Evolutionary conservation across 495 filamentous ascomycete genomes (phyloP), one percentile per base, ranked within the genome.

Genomic region (Pyrenula massariospora): DNA sequence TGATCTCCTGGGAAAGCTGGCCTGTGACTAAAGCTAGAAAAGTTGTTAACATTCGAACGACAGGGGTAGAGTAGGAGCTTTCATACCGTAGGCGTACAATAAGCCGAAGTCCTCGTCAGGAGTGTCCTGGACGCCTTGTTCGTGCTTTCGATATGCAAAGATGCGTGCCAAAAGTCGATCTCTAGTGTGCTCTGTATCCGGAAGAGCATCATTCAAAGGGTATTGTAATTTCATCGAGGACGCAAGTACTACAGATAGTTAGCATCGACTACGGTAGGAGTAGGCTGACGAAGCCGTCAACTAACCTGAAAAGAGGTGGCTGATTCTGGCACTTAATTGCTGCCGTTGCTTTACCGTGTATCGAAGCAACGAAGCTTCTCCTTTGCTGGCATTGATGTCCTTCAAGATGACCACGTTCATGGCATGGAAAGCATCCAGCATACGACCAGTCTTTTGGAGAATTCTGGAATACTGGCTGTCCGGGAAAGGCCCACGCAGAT

Each of bases 361-460:
- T 56, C 81, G 77, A 42, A 97, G 73, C 51, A 96, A 78, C 22
- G 82, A 79, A 50, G 84, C 77, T 68, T 96, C 93, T 0, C 91
- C 89, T 52, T 86, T 81, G 12, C 81, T 91, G 19, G 88, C 80
- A 25, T 79, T 80, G 10, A 86, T 76, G 52, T 88, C 86, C 66
- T 92, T 92, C 68, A 86, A 73, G 58, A 96, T 88, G 61, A 96
- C 84, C 1, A 96, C 82, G 62, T 91, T 94, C 86, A 98, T 95
- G 42, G 92, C 89, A 66, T 96, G 87, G 66, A 97, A 95, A 22
- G 87, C 83, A 69, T 97, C 91, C 12, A 96, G 81, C 68, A 95
- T 88, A 48, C 82, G 81, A 49, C 85, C 80, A 1, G 91, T 95
- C 24, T 86, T 85, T 12, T 81, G 78, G 62, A 96, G 77, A 49